Percentiles rank a stretch among this genome's conserved stretches.
Evolutionary conservation across 2,329 filamentous ascomycete species (phyloP).

Genomic region (Colletotrichum limetticola): DNA sequence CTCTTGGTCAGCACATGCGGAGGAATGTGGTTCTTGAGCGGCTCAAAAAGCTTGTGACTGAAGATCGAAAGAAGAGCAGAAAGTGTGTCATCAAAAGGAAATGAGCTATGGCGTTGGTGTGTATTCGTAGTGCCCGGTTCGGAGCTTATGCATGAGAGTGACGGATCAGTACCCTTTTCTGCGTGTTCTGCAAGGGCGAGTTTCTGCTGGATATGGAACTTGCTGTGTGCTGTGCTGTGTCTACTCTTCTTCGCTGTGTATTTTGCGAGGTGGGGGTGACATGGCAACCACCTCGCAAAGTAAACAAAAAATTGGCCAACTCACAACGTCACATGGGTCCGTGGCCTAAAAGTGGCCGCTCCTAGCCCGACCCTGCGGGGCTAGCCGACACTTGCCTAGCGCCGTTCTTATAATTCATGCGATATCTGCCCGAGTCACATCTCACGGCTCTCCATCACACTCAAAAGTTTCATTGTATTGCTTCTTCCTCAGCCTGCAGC

Average conservation of each 20-base stretch:
- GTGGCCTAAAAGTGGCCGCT: background rate
- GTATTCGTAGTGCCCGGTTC: background rate
- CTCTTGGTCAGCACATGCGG: conserved; percentile 21
- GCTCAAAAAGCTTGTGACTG: conserved; percentile 15
- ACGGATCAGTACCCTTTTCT: conserved; percentile 32
- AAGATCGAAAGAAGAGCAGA: background rate
- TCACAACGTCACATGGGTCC: conserved; percentile 26
- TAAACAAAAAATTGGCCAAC: conserved; percentile 36
- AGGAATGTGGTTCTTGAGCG: background rate
- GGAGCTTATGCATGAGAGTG: conserved; percentile 28
- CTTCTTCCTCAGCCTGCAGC: conserved; percentile 17
- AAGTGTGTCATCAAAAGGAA: conserved; percentile 7
- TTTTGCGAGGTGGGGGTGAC: conserved; percentile 34
- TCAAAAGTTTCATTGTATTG: conserved; percentile 13
- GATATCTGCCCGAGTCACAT: conserved; percentile 23
- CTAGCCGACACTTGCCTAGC: conserved; percentile 28
- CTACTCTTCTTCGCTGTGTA: background rate
- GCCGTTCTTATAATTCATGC: conserved; percentile 20
- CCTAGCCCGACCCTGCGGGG: conserved; percentile 15
- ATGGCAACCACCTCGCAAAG: conserved; percentile 36
- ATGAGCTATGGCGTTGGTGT: background rate
- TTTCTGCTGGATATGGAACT: conserved; percentile 1
- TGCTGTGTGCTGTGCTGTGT: conserved; percentile 10
- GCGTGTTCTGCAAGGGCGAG: conserved; percentile 27
- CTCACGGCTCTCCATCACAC: conserved; percentile 10